These are phyloP conservation scores for Epichloe typhina DNA, from an alignment of 2,329 filamentous ascomycete species.

Conservation along the genomic window DNA sequence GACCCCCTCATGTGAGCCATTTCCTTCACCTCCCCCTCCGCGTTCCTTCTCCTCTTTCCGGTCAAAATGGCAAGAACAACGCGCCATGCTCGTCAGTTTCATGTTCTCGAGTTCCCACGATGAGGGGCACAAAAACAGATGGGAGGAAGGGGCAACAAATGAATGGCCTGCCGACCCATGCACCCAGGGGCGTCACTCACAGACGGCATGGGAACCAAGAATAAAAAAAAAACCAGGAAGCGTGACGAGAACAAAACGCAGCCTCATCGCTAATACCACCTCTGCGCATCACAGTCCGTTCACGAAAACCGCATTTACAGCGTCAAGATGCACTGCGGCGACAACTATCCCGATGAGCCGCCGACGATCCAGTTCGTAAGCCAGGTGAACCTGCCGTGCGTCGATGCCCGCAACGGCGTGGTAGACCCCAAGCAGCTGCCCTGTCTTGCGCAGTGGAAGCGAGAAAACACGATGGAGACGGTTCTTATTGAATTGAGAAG, in stretches of 20 bases:
- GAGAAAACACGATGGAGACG: slow-evolving; percentile 91
- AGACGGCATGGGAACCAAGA: background rate
- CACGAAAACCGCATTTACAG: slow-evolving; percentile 99
- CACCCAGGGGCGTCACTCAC: no score
- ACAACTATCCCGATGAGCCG: slow-evolving; percentile 76
- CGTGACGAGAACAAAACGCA: background rate
- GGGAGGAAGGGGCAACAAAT: no score
- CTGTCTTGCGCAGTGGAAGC: slow-evolving; percentile 80
- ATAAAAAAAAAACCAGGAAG: background rate
- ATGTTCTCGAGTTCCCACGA: no score
- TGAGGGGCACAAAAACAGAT: no score
- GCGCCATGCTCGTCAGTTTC: no score
- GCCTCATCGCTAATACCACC: slow-evolving; percentile 4
- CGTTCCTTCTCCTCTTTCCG: background rate
- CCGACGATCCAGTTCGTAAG: slow-evolving; percentile 87
- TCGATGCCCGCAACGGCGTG: slow-evolving; percentile 66
- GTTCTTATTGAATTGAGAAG: slow-evolving; percentile 75
- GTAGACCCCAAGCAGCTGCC: slow-evolving; percentile 76
- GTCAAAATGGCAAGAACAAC: background rate
- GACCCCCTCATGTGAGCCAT: slow-evolving; percentile 67
- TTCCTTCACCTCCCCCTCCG: background rate
- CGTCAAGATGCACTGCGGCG: slow-evolving; percentile 89
- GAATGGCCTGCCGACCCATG: no score
- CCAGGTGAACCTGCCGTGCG: slow-evolving; percentile 92
- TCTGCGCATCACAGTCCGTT: slow-evolving; percentile 48